Evolutionary conservation across 345 rosid species (phyloP), one percentile per base, ranked within the genome.

Genomic region (Sonneratia caseolaris): DNA sequence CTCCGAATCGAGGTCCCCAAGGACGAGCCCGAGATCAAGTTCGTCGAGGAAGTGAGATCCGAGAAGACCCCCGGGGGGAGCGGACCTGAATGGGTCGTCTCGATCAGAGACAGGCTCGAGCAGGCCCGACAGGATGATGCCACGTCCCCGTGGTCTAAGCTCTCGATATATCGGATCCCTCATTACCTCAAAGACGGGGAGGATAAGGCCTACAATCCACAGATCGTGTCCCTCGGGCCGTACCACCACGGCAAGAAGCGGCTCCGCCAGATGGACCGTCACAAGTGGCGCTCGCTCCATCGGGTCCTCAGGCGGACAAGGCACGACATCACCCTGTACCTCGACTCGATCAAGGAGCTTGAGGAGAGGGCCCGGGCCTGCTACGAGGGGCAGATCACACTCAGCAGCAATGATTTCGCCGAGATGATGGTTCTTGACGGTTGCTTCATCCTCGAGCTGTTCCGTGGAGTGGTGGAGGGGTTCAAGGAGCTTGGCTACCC

Each of bases 381-480:
- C 72, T 91, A 91, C 21, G 92, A 86, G 78, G 91, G 98, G 45
- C 71, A 76, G 6, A 77, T 82, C 7, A 22, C 73, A 66, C 82
- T 91, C 3, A 80, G 78, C 72, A 89, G 95, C 77, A 91, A 88
- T 40, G 95, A 91, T 7, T 91, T 93, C 61, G 83, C 79, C 5
- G 93, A 91, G 73, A 94, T 89, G 96, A 83, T 91, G 84, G 96
- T 89, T 18, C 88, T 89, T 61, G 97, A 94, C 71, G 94, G 96
- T 37, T 88, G 93, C 77, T 93, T 93, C 53, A 76, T 83, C n/a
- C 87, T 93, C 36, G 95, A 91, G 80, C 88, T 91, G 14, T 87
- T 91, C 64, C 77, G 86, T 12, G 97, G 98, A 16, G 91, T 81
- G 38, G 90, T 84, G 10, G 91, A 81, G 62, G 96, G 97, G 70